These are phyloP conservation scores for Geranium rotundifolium DNA, from an alignment of 345 rosid genomes.

Conservation along the genomic window DNA sequence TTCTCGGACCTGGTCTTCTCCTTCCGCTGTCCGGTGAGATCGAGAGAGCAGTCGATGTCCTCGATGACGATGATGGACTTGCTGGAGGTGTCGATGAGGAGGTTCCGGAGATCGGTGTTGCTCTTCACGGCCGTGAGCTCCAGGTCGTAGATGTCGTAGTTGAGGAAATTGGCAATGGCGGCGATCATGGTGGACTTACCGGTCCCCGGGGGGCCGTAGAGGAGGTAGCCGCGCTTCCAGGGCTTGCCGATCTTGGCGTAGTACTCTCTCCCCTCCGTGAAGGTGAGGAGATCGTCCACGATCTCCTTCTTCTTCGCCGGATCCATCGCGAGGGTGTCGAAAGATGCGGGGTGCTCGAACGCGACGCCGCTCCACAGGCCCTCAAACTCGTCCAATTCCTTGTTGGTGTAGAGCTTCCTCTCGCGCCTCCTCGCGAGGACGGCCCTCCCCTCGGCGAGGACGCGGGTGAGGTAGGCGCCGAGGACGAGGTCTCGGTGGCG, in stretches of 20 bases:
- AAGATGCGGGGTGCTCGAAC: conserved; percentile 55
- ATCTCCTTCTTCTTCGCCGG: conserved; percentile 45
- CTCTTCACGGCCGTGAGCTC: conserved; percentile 33
- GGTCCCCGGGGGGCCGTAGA: conserved; percentile 35
- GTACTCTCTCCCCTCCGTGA: conserved; percentile 38
- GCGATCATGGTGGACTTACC: conserved; percentile 39
- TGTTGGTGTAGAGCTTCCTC: conserved; percentile 57
- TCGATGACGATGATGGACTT: conserved; percentile 46
- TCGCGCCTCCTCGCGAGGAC: conserved; percentile 31
- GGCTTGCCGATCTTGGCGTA: conserved; percentile 45
- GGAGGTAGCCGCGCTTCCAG: conserved; percentile 50
- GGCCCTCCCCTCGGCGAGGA: conserved; percentile 44
- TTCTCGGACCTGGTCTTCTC: neutral
- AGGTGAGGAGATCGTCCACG: conserved; percentile 41
- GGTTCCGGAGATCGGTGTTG: conserved; percentile 28
- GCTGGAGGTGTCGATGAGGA: conserved; percentile 31
- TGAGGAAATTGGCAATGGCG: conserved; percentile 35
- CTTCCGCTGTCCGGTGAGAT: conserved; percentile 44
- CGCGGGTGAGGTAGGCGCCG: conserved; percentile 36
- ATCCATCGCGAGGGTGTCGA: conserved; percentile 46
- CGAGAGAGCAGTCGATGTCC: conserved; percentile 47
- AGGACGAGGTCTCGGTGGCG: conserved; percentile 33
- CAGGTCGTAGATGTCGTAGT: conserved; percentile 33
- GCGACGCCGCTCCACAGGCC: conserved; percentile 48
- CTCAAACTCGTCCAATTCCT: conserved; percentile 34